Evolutionary conservation across 1,284 basidiomycete genomes (phyloP), one percentile per base, ranked within the genome.

Genomic region (Wolfiporia cocos): DNA sequence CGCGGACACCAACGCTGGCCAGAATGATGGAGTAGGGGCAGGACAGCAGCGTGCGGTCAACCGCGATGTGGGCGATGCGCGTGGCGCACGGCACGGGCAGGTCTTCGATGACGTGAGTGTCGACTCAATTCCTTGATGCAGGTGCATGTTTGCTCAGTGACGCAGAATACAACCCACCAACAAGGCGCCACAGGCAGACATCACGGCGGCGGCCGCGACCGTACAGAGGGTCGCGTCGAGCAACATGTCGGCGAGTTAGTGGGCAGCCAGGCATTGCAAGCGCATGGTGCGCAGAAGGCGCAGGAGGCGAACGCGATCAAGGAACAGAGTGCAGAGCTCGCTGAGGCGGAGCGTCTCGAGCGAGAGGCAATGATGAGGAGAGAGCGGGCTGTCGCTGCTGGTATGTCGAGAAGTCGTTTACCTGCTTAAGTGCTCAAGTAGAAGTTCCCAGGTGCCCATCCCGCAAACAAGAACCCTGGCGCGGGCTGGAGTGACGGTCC

Each of bases 341-440:
- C 65, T n/a, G 72, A 75, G 53, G 75, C 75, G 19, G 74, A 78
- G 54, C 66, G 70, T 17, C 63, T 77, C 10, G 75, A 78, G 58
- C 59, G 58, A 1, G 73, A 75, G 53, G 75, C 74, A 7, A 36
- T 65, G 32, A 53, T 67, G 54, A 66, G 68, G 28, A 68, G 74
- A 18, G 70, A 77, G 48, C 67, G 73, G 4, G 75, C 74, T 4
- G 73, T 76, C 20, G 73, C 64, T 6, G 70, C 74, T 49, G 73
- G 73, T 68, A 37, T 52, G 60, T 57, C 3, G 20, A 3, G 5
- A 12, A 7, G 22, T 15, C 7, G 11, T 36, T n/a, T 11, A 18
- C 20, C 14, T 5, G 14, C 3, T 11, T 23, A 29, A n/a, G n/a
- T 11, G 18, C 5, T 1, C 2, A 19, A 6, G 12, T 43, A 18